Base-by-base conservation (phyloP, 495 filamentous ascomycete species). In the Hypomontagnella monticulosa region DNA sequence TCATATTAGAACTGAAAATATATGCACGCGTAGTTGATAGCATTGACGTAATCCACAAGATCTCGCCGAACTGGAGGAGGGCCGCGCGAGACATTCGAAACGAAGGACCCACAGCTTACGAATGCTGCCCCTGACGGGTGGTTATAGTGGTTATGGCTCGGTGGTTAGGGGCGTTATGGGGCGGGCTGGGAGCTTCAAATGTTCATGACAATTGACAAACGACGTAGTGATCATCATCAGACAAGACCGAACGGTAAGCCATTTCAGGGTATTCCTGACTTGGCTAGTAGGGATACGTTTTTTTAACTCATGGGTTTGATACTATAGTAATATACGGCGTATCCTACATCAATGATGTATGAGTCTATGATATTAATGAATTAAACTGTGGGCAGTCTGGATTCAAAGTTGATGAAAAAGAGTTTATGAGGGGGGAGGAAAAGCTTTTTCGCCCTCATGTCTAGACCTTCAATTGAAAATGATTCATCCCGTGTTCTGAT, bases 61-160 rank as follows among this genome's bases (percentile, higher is more conserved):
- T 63, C 56, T 63, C 44, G 43, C 66, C 60, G 55, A 61, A 64
- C 55, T 60, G 51, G 60, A 38, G 11, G 37, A 58, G 16, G 49
- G 49, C 60, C 33, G 19, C 19, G 47, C 54, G 32, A 68, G 55
- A 68, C 42, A 69, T 56, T 60, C 60, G 66, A 69, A 64, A 69
- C 66, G 49, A 55, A 40, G 32, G 59, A 57, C 66, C 66, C 66
- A 69, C 66, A 59, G 66, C 66, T 69, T 69, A 69, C 66, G 66
- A 69, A 63, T 69, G 56, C 66, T 63, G 20, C 61, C 55, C 60
- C 66, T 69, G 56, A 58, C 46, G 15, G 36, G 34, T 54, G 57
- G 23, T 61, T 30, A 51, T n/a, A n/a, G n/a, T n/a, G n/a, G n/a
- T n/a, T n/a, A n/a, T n/a, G n/a, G n/a, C n/a, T n/a, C 15, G 42